Evolutionary conservation across 2,329 filamentous ascomycete genomes (phyloP).

Genomic region (Hymenoscyphus linearis): DNA sequence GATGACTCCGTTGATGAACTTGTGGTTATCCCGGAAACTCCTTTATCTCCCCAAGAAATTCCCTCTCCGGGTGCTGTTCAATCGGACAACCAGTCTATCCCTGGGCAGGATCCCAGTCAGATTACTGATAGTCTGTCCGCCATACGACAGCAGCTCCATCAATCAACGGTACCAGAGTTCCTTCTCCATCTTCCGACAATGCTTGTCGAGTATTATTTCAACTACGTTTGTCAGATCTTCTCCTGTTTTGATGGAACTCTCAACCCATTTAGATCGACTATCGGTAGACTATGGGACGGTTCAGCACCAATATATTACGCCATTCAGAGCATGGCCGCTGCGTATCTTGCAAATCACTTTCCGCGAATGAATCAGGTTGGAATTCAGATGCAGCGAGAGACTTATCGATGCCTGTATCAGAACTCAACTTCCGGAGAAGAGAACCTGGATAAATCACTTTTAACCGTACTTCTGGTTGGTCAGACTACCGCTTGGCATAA

Average conservation of each 20-base stretch:
- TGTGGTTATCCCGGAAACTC: neutral
- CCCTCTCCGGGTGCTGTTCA: neutral
- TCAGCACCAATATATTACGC: slow-evolving; percentile 54
- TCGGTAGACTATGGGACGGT: slow-evolving; percentile 52
- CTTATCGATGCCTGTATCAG: slow-evolving; percentile 34
- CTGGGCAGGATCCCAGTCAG: slow-evolving; percentile 12
- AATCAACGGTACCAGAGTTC: slow-evolving; percentile 25
- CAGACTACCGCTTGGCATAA: slow-evolving; percentile 57
- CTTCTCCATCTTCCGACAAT: slow-evolving; percentile 40
- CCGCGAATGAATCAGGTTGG: slow-evolving; percentile 46
- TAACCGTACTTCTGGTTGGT: slow-evolving; percentile 54
- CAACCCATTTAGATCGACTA: slow-evolving; percentile 56
- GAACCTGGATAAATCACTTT: slow-evolving; percentile 48
- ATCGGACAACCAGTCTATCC: neutral
- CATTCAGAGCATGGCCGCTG: slow-evolving; percentile 60
- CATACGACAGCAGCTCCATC: slow-evolving; percentile 26
- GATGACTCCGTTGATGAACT: neutral
- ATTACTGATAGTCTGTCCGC: slow-evolving; percentile 24
- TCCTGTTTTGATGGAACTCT: slow-evolving; percentile 59
- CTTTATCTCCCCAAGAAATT: neutral
- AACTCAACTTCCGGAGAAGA: slow-evolving; percentile 47
- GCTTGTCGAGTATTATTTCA: slow-evolving; percentile 59
- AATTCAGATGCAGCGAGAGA: slow-evolving; percentile 42
- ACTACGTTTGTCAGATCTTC: slow-evolving; percentile 55
- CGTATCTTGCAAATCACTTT: slow-evolving; percentile 53